These are phyloP conservation scores for Claviceps arundinis DNA, from an alignment of 2,329 filamentous ascomycete species.

Conservation along the genomic window DNA sequence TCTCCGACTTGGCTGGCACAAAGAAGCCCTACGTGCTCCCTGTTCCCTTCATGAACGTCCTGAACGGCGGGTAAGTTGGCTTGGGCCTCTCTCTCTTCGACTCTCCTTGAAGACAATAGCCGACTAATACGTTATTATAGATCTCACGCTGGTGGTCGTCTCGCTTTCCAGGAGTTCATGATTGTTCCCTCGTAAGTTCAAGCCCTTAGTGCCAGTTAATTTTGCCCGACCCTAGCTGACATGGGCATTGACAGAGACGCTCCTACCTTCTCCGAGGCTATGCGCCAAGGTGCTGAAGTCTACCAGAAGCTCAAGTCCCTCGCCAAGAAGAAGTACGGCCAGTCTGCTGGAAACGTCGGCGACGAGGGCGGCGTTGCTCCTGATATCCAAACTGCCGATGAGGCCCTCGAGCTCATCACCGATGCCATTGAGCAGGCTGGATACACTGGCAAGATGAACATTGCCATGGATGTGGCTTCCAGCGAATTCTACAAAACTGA, in stretches of 20 bases:
- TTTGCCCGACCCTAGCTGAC: constrained; percentile 5
- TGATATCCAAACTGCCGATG: constrained; percentile 92
- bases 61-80: constrained; percentile 53
- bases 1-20: constrained; percentile 76
- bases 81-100: background rate
- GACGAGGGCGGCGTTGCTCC: constrained; percentile 99
- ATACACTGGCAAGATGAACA: constrained; percentile 92
- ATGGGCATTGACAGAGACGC: constrained; percentile 43
- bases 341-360: constrained; percentile 96
- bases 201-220: background rate
- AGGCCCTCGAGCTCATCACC: constrained; percentile 92
- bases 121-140: constrained; percentile 22
- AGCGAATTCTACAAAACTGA: constrained; percentile 99
- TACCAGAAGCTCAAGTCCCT: constrained; percentile 96
- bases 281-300: constrained; percentile 92
- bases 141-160: constrained; percentile 92
- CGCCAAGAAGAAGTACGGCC: constrained; percentile 99
- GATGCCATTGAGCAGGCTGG: constrained; percentile 89
- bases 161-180: constrained; percentile 96
- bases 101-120: background rate
- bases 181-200: constrained; percentile 64
- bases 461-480: constrained; percentile 97
- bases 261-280: constrained; percentile 84
- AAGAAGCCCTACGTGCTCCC: constrained; percentile 87
- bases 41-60: constrained; percentile 87